Conservation (phyloP, 371 early-diverging fungal genomes). For the Syncephalastrum racemosum region DNA sequence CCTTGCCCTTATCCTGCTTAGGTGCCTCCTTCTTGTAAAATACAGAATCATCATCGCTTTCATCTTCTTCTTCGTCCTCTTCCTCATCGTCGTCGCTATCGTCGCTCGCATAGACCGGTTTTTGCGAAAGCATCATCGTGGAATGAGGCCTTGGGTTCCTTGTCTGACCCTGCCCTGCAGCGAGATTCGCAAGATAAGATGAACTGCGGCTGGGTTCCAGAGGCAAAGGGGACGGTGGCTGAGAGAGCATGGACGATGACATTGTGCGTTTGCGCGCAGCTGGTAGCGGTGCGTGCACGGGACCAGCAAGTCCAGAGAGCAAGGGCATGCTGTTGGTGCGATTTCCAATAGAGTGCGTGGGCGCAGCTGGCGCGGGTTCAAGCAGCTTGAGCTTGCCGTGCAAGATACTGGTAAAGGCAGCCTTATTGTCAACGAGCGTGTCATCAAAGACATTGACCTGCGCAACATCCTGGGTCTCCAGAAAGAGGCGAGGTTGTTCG, state of each 20-base stretch:
- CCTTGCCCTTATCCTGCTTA: too few species aligned
- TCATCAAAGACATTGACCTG: conserved; percentile 24
- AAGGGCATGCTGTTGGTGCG: conserved; percentile 18
- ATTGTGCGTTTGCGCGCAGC: background rate
- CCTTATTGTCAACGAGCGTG: conserved; percentile 26
- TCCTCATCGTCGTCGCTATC: conserved; percentile 34
- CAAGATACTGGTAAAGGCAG: conserved; percentile 25
- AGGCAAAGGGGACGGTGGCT: background rate
- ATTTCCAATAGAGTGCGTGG: background rate
- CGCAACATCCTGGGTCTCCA: conserved; percentile 30
- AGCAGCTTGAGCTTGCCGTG: conserved; percentile 17
- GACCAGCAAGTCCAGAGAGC: background rate
- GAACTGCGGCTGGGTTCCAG: too few species aligned
- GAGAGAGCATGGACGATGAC: conserved; percentile 1
- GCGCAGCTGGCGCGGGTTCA: background rate
- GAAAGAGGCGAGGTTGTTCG: conserved; percentile 29
- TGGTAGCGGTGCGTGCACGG: background rate
- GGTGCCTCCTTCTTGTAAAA: conserved; percentile 7
- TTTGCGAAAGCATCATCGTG: conserved; percentile 14
- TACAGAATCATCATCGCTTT: conserved; percentile 28
- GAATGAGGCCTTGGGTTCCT: conserved; percentile 2
- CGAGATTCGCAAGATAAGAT: too few species aligned
- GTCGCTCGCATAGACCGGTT: conserved; percentile 34
- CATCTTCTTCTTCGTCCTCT: conserved; percentile 29
- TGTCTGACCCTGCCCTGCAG: conserved; percentile 3